phyloP scores from a whole-genome alignment of 768 basidiomycete genomes.

The Russula emetica region DNA sequence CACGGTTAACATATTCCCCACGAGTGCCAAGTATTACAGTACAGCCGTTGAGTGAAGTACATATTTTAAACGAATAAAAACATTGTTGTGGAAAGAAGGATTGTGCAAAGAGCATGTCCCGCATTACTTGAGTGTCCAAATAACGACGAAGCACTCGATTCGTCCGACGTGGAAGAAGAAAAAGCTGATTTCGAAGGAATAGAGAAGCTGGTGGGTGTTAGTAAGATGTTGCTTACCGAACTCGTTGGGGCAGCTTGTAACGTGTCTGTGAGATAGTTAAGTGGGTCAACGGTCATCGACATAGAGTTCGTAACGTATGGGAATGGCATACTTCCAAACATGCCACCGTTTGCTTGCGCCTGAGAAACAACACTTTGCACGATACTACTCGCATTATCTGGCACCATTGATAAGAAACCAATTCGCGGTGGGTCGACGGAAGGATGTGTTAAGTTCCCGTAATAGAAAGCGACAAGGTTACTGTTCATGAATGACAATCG shows the following conservation, averaged over 20 bases:
- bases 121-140: background rate
- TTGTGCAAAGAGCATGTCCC: background rate
- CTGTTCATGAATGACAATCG: constrained; percentile 35
- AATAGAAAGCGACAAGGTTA: constrained; percentile 63
- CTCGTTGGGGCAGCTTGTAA: constrained; percentile 16
- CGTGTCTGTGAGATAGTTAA: constrained; percentile 11
- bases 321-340: constrained; percentile 35
- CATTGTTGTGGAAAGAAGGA: constrained; percentile 3
- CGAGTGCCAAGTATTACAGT: background rate
- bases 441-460: constrained; percentile 65
- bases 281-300: background rate
- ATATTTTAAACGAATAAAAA: background rate
- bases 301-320: background rate
- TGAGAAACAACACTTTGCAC: constrained; percentile 36
- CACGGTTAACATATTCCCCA: background rate
- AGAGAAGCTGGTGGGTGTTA: background rate
- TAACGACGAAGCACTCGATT: background rate
- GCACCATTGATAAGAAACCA: constrained; percentile 68
- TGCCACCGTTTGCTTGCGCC: constrained; percentile 28
- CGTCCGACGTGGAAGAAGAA: background rate
- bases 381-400: constrained; percentile 43
- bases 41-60: background rate
- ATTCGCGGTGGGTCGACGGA: constrained; percentile 64
- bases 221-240: background rate
- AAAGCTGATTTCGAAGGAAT: background rate